Evolutionary conservation across 805 yeast species (phyloP).

Genomic region (Torulaspora indica): DNA sequence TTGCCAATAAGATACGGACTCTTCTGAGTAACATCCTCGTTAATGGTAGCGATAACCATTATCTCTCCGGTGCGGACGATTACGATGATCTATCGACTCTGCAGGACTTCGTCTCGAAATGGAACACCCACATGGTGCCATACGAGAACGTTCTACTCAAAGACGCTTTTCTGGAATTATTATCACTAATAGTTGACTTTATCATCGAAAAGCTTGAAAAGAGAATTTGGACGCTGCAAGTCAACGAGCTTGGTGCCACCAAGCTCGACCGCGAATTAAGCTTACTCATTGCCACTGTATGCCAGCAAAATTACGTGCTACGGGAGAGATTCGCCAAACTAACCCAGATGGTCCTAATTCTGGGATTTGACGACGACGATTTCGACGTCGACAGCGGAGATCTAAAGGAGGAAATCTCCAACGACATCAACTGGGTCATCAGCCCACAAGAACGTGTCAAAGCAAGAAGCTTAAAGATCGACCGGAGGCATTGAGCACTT

Average conservation of each 20-base stretch:
- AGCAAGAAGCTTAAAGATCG: constrained; percentile 54
- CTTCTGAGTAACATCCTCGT: constrained; percentile 42
- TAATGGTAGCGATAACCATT: constrained; percentile 24
- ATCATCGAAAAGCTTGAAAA: constrained; percentile 58
- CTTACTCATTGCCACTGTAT: constrained; percentile 64
- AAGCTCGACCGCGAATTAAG: constrained; percentile 79
- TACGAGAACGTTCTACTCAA: constrained; percentile 55
- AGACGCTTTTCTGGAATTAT: constrained; percentile 44
- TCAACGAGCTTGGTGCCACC: constrained; percentile 79
- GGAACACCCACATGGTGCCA: constrained; percentile 64
- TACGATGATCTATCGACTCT: constrained; percentile 37
- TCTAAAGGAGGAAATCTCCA: constrained; percentile 41
- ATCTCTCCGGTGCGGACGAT: constrained; percentile 32
- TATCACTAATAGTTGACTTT: constrained; percentile 49
- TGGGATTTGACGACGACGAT: constrained; percentile 75
- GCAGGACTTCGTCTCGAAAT: constrained; percentile 53
- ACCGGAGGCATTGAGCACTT: constrained; percentile 21
- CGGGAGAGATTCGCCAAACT: constrained; percentile 75
- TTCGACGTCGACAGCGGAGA: constrained; percentile 32
- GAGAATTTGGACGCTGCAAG: constrained; percentile 60
- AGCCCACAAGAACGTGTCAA: constrained; percentile 69
- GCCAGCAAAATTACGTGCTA: constrained; percentile 65
- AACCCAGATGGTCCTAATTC: constrained; percentile 76
- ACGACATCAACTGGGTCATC: constrained; percentile 60
- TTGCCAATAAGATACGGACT: constrained; percentile 38